phyloP scores from a whole-genome alignment of 805 yeast genomes.

The Komagataella kurtzmanii region DNA sequence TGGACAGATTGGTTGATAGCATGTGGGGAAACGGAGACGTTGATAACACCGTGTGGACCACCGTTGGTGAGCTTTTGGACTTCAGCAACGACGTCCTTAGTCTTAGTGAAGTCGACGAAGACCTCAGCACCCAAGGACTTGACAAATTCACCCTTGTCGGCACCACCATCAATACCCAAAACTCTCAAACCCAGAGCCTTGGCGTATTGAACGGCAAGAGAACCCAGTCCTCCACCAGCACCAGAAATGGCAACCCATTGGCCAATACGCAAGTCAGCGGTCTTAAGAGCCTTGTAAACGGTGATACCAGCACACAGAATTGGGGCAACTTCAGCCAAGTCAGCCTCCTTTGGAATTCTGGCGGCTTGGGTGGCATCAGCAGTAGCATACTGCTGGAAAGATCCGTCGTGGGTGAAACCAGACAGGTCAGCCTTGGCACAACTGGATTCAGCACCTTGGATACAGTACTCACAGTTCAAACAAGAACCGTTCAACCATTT shows the following conservation, averaged over 20 bases:
- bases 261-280: constrained; percentile 39
- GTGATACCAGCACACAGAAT: constrained; percentile 42
- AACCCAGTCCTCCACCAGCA: constrained; percentile 76
- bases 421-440: constrained; percentile 59
- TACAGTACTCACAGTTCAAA: constrained; percentile 51
- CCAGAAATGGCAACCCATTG: constrained; percentile 69
- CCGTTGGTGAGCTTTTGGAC: constrained; percentile 29
- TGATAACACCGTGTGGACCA: constrained; percentile 39
- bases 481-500: constrained; percentile 63
- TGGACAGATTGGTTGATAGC: constrained; percentile 30
- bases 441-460: constrained; percentile 44
- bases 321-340: constrained; percentile 33
- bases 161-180: constrained; percentile 57
- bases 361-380: constrained; percentile 42
- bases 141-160: constrained; percentile 27
- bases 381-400: constrained; percentile 40
- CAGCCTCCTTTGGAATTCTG: constrained; percentile 28
- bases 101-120: constrained; percentile 28
- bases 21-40: constrained; percentile 35
- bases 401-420: constrained; percentile 64
- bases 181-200: constrained; percentile 64
- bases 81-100: constrained; percentile 24
- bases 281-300: constrained; percentile 39
- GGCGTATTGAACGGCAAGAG: constrained; percentile 66
- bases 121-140: constrained; percentile 30